Conservation (phyloP, 306 rosid genomes). For the Pyrus betulifolia region DNA sequence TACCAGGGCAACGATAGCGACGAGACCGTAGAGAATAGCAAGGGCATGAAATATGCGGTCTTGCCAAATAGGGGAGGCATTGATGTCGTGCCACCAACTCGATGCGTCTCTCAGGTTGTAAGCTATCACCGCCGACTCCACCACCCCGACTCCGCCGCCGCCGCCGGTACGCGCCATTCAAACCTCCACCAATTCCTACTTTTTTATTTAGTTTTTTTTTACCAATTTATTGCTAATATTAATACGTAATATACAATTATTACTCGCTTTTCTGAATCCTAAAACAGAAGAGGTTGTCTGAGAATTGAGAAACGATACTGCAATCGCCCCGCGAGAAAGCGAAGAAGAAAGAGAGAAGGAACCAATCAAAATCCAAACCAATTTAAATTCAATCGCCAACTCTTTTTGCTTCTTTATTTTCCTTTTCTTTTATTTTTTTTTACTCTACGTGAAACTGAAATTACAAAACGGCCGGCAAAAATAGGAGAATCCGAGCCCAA, state of each 20-base stretch:
- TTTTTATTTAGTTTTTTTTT: background rate
- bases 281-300: background rate
- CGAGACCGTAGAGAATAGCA: conserved; percentile 68
- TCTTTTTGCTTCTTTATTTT: background rate
- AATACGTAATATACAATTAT: background rate
- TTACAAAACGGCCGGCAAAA: conserved; percentile 8
- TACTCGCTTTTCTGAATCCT: background rate
- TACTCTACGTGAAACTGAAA: background rate
- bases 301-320: background rate
- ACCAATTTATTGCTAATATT: background rate
- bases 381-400: background rate
- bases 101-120: conserved; percentile 42
- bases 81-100: conserved; percentile 80
- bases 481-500: conserved; percentile 2
- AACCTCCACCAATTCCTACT: background rate
- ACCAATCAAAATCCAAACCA: background rate
- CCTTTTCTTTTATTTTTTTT: too few species aligned
- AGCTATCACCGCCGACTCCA: conserved; percentile 43
- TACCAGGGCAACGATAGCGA: conserved; percentile 76
- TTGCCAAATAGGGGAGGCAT: conserved; percentile 69
- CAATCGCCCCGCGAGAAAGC: background rate
- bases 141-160: conserved; percentile 10
- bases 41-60: conserved; percentile 70
- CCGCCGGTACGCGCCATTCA: conserved; percentile 42
- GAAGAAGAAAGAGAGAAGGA: background rate